Evolutionary conservation across 805 yeast species (phyloP).

Genomic region (Zygoascus tannicola): DNA sequence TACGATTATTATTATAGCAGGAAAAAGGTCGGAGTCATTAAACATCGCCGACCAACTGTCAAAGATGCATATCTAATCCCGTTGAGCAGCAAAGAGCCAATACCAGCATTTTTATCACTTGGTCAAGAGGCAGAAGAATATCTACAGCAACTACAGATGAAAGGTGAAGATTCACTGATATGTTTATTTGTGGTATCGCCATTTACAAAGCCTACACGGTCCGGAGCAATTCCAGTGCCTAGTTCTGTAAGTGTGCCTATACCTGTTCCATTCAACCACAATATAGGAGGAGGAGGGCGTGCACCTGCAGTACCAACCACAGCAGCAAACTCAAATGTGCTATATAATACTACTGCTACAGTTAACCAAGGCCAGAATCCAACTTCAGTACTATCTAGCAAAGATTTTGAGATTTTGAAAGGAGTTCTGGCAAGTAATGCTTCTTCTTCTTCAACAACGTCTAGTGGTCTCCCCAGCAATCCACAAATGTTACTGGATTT

Average conservation of each 20-base stretch:
- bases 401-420: slow-evolving; percentile 19
- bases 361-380: background rate
- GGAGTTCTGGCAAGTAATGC: slow-evolving; percentile 20
- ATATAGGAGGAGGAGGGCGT: background rate
- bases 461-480: slow-evolving; percentile 15
- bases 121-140: slow-evolving; percentile 3
- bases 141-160: background rate
- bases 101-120: slow-evolving; percentile 18
- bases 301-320: background rate
- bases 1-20: slow-evolving; percentile 40
- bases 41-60: slow-evolving; percentile 39
- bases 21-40: slow-evolving; percentile 51
- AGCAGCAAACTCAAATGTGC: too few relatives aligned
- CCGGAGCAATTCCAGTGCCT: background rate
- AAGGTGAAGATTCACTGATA: slow-evolving; percentile 6
- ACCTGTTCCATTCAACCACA: background rate
- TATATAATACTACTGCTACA: background rate
- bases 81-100: slow-evolving; percentile 19
- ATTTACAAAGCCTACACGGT: background rate
- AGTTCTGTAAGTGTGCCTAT: background rate
- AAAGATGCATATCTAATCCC: slow-evolving; percentile 58
- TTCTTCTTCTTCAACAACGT: slow-evolving; percentile 18
- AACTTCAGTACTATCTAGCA: slow-evolving; percentile 12
- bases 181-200: slow-evolving; percentile 13
- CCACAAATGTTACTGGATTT: slow-evolving; percentile 23